These are phyloP conservation scores for Tylopilus sp. DNA, from an alignment of 768 basidiomycete species.

Conservation along the genomic window DNA sequence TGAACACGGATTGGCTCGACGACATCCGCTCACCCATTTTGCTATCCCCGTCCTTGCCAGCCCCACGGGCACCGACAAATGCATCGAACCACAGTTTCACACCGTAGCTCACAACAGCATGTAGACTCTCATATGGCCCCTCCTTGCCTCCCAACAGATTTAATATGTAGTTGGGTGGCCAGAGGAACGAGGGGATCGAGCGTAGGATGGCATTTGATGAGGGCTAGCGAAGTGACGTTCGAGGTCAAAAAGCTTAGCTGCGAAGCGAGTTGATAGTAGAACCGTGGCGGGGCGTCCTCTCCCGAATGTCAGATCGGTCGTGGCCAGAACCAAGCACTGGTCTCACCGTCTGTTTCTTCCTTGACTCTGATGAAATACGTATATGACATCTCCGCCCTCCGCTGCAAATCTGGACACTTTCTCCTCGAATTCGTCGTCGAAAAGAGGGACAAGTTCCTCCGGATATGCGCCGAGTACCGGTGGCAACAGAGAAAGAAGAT, in stretches of 20 bases:
- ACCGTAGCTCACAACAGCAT: constrained; percentile 91
- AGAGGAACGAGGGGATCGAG: constrained; percentile 81
- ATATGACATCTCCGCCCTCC: constrained; percentile 74
- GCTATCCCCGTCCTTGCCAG: constrained; percentile 71
- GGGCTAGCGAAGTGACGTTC: constrained; percentile 83
- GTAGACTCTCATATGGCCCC: constrained; percentile 92
- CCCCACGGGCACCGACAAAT: constrained; percentile 81
- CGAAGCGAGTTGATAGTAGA: constrained; percentile 64
- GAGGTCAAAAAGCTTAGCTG: constrained; percentile 77
- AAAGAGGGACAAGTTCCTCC: constrained; percentile 61
- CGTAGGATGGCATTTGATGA: constrained; percentile 88
- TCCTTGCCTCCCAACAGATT: constrained; percentile 88
- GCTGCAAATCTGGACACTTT: constrained; percentile 71
- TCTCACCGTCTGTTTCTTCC: constrained; percentile 70
- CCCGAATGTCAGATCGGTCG: constrained; percentile 11
- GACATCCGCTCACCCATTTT: constrained; percentile 64
- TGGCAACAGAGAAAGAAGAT: constrained; percentile 70
- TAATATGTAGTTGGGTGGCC: constrained; percentile 79
- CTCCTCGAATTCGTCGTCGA: constrained; percentile 75
- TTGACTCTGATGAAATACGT: constrained; percentile 79
- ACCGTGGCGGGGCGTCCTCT: constrained; percentile 68
- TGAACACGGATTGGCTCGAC: not conserved
- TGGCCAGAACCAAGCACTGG: not conserved
- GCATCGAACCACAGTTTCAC: constrained; percentile 99
- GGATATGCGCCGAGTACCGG: constrained; percentile 73